Conservation (phyloP, 2,329 filamentous ascomycete genomes). For the Blumeria hordei region DNA sequence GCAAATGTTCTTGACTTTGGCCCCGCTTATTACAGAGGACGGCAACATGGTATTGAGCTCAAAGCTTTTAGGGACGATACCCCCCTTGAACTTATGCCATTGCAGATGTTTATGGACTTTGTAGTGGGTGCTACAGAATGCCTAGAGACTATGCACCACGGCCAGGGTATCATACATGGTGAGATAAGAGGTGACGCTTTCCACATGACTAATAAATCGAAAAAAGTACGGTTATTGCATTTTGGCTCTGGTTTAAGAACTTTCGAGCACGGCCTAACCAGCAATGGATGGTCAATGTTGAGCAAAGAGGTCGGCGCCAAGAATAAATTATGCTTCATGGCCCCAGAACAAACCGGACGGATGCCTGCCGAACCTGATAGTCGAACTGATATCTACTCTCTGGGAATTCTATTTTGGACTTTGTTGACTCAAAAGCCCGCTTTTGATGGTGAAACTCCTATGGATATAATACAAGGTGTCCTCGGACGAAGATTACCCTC, state of each 20-base stretch:
- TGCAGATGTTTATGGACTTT: slow-evolving; percentile 72
- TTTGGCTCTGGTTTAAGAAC: slow-evolving; percentile 70
- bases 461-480: slow-evolving; percentile 82
- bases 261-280: slow-evolving; percentile 72
- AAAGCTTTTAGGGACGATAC: slow-evolving; percentile 14
- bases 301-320: slow-evolving; percentile 68
- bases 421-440: slow-evolving; percentile 57
- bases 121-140: slow-evolving; percentile 72
- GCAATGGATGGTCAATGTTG: slow-evolving; percentile 63
- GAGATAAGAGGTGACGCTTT: slow-evolving; percentile 82
- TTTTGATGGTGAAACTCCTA: slow-evolving; percentile 53
- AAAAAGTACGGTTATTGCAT: slow-evolving; percentile 53
- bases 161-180: slow-evolving; percentile 65
- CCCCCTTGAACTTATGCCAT: slow-evolving; percentile 34
- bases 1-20: slow-evolving; percentile 50
- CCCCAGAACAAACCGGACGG: slow-evolving; percentile 80
- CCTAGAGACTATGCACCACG: slow-evolving; percentile 71
- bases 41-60: slow-evolving; percentile 24
- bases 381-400: slow-evolving; percentile 78
- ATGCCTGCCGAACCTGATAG: slow-evolving; percentile 81
- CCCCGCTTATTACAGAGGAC: slow-evolving; percentile 40
- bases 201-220: slow-evolving; percentile 52
- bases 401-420: slow-evolving; percentile 75
- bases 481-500: slow-evolving; percentile 55
- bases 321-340: slow-evolving; percentile 77